Percentiles rank a stretch among this genome's conserved stretches.
phyloP scores from a whole-genome alignment of 345 rosid genomes.

The Excoecaria cochinchinensis region DNA sequence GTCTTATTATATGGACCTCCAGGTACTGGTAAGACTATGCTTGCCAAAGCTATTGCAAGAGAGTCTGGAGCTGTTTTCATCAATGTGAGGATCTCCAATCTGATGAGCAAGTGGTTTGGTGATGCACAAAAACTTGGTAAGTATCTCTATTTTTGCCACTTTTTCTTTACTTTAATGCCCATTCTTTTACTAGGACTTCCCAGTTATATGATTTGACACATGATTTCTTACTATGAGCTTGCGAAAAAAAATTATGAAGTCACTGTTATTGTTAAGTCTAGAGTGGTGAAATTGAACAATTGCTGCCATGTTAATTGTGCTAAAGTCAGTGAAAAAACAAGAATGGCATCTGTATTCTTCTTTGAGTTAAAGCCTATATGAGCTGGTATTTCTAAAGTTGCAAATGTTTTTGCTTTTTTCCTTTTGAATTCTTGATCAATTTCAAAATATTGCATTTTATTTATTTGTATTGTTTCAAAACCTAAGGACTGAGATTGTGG shows the following conservation, averaged over 20 bases:
- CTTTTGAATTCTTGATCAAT: neutral
- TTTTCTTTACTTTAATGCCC: neutral
- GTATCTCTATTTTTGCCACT: slow-evolving; percentile 15
- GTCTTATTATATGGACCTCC: slow-evolving; percentile 96
- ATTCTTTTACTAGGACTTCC: neutral
- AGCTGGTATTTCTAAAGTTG: neutral
- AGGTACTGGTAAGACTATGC: slow-evolving; percentile 99
- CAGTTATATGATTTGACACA: neutral
- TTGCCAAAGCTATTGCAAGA: slow-evolving; percentile 96
- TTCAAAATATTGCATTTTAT: neutral
- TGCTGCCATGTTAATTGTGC: neutral
- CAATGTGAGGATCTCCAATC: slow-evolving; percentile 79
- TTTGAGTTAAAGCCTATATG: neutral
- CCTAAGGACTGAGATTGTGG: no score
- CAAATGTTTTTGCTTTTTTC: neutral
- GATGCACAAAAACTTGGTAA: slow-evolving; percentile 98
- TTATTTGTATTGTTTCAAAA: neutral
- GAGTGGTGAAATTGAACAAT: neutral
- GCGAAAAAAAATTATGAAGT: neutral
- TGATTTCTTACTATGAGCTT: neutral
- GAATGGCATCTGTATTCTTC: neutral
- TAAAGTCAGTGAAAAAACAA: neutral
- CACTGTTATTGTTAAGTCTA: neutral
- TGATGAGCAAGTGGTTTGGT: slow-evolving; percentile 99
- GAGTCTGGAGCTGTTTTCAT: slow-evolving; percentile 98